Evolutionary conservation across 2,329 filamentous ascomycete species (phyloP).

Genomic region (Beauveria brongniartii): DNA sequence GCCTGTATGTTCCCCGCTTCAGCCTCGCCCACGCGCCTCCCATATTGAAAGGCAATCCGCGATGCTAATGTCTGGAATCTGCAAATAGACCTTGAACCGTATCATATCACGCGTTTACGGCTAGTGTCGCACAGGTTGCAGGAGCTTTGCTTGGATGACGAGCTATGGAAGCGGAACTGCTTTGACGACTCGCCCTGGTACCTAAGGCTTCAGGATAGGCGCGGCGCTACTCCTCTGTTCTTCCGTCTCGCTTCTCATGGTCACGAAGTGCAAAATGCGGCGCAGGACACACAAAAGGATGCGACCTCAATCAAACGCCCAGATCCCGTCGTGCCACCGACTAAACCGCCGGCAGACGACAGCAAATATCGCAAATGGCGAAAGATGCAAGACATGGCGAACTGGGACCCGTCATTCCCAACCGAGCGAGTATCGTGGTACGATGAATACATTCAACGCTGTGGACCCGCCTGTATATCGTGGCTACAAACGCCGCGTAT

Average conservation of each 20-base stretch:
- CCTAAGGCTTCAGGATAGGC: slow-evolving; percentile 40
- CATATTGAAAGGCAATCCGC: neutral
- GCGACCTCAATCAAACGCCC: slow-evolving; percentile 3
- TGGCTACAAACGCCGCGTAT: slow-evolving; percentile 64
- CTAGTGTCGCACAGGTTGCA: slow-evolving; percentile 59
- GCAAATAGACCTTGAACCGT: slow-evolving; percentile 28
- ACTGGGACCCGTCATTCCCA: slow-evolving; percentile 76
- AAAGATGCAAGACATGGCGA: slow-evolving; percentile 51
- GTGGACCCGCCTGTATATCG: slow-evolving; percentile 63
- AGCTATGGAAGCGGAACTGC: slow-evolving; percentile 68
- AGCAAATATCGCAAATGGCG: slow-evolving; percentile 17
- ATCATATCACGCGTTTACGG: slow-evolving; percentile 54
- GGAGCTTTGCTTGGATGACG: slow-evolving; percentile 61
- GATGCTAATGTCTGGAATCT: neutral
- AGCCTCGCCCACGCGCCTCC: slow-evolving; percentile 15
- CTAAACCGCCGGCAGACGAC: slow-evolving; percentile 20
- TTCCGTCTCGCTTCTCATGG: neutral
- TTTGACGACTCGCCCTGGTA: slow-evolving; percentile 63
- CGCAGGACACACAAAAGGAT: neutral
- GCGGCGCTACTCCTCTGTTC: neutral
- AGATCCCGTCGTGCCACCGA: slow-evolving; percentile 28
- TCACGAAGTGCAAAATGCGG: neutral
- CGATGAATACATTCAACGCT: slow-evolving; percentile 76
- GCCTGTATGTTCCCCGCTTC: slow-evolving; percentile 40
- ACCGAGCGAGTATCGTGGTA: slow-evolving; percentile 75